Base-by-base conservation (phyloP, 106 monocot genomes). In the Dendrobium nobile region DNA sequence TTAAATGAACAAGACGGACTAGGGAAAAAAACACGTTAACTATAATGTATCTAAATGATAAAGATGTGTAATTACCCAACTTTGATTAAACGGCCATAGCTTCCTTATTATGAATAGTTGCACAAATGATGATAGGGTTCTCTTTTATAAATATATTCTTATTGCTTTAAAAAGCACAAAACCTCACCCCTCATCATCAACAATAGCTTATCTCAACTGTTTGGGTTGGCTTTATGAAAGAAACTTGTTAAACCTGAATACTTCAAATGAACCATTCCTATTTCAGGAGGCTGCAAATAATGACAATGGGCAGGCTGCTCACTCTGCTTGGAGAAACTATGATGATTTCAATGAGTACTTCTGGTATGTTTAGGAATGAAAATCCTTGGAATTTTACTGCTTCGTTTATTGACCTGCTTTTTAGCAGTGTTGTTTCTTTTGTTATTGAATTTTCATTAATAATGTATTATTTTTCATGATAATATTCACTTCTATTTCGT, bases 321-420 rank as follows among this genome's bases (percentile, higher is more conserved):
- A 97, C 87, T 97, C 97, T 80, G 92, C 87, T 31, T 97, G 97
- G 97, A 92, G 97, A 79, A 97, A 97, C 80, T 97, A 97, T 89
- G 97, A 97, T 89, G 97, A 97, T 83, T 97, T 97, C 67, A 97
- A 97, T 70, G 97, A 97, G 59, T 93, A 89, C 65, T 95, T 95
- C 77, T 95, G 95, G 92, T 99, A 77, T 72, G 9, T 56, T 2
- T 19, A 15, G 16, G 33, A 16, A 40, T 40, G 54, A 31, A 16
- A n/a, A 59, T 44, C 31, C 72, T 51, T 44, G 4, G 19, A 0
- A 18, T 42, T 68, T 74, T 78, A 16, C 48, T 51, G 26, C 54
- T 51, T 77, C 19, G 13, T 76, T 47, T 47, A 1, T 47, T 3
- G 9, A 26, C 51, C 45, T 26, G 27, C 4, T 26, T 41, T 47